phyloP scores from a whole-genome alignment of 116 monocot species.

The Posidonia oceanica region DNA sequence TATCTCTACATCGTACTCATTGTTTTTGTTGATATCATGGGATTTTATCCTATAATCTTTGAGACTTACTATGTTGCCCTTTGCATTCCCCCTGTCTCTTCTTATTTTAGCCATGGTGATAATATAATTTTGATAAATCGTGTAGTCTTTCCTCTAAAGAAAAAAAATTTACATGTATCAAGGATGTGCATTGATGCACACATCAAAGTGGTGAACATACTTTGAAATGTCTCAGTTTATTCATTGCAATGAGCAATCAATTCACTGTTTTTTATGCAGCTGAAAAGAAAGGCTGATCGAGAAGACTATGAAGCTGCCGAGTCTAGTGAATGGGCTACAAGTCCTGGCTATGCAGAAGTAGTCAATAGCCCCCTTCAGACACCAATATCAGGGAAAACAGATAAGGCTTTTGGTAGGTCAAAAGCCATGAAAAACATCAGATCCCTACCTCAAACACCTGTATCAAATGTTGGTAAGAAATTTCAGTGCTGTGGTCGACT shows the following conservation, averaged over 20 bases:
- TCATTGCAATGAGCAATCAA: background rate
- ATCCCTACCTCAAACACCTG: conserved; percentile 30
- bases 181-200: background rate
- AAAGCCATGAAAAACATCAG: conserved; percentile 18
- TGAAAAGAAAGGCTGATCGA: conserved; percentile 23
- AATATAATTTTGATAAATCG: too few relatives aligned
- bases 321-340: conserved; percentile 23
- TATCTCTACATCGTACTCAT: too few relatives aligned
- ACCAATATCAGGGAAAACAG: conserved; percentile 33
- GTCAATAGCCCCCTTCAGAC: conserved; percentile 25
- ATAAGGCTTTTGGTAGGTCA: conserved; percentile 12
- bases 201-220: background rate
- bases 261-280: conserved; percentile 14
- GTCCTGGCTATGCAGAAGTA: conserved; percentile 19
- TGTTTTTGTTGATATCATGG: too few relatives aligned
- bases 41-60: too few relatives aligned
- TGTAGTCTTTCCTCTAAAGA: background rate
- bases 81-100: too few relatives aligned
- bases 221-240: background rate
- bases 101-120: too few relatives aligned
- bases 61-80: too few relatives aligned
- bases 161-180: background rate
- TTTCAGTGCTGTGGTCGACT: background rate
- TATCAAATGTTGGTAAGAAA: conserved; percentile 26
- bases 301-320: conserved; percentile 21